A percentile compares a stretch with the other conserved stretches of the same genome.
Evolutionary conservation across 2,329 filamentous ascomycete genomes (phyloP).

Genomic region (Scopulariopsis brevicaulis): DNA sequence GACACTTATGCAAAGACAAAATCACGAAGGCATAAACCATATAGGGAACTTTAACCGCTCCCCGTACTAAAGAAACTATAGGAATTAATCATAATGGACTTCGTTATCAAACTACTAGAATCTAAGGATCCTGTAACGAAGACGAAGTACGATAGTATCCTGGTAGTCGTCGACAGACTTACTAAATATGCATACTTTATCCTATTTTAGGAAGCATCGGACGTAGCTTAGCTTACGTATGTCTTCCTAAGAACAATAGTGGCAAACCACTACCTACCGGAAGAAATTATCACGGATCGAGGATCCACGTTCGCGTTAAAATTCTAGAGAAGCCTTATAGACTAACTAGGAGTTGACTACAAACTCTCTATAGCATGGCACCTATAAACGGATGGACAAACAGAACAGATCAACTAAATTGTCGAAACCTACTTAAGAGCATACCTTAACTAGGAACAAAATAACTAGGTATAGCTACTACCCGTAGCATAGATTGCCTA

Average conservation of each 20-base stretch:
- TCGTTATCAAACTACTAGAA: background rate
- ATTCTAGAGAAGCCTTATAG: background rate
- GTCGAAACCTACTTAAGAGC: background rate
- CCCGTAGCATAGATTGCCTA: background rate
- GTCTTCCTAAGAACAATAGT: background rate
- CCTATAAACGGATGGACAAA: background rate
- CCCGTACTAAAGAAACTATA: slow-evolving; percentile 5
- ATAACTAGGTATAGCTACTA: background rate
- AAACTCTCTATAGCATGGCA: background rate
- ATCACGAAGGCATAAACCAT: background rate
- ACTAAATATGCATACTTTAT: background rate
- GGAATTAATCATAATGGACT: background rate
- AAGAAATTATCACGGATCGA: background rate
- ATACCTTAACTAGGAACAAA: background rate
- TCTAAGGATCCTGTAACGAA: slow-evolving; percentile 1
- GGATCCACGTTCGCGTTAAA: background rate
- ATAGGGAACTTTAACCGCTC: slow-evolving; percentile 2
- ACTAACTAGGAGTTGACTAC: background rate
- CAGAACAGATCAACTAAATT: background rate
- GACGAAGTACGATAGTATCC: background rate
- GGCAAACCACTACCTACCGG: background rate
- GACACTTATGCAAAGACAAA: no score
- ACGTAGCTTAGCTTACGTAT: background rate
- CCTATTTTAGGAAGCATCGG: background rate
- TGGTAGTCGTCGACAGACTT: background rate